These are phyloP conservation scores for Ophiocordyceps sinensis DNA, from an alignment of 2,329 filamentous ascomycete species.

Conservation along the genomic window DNA sequence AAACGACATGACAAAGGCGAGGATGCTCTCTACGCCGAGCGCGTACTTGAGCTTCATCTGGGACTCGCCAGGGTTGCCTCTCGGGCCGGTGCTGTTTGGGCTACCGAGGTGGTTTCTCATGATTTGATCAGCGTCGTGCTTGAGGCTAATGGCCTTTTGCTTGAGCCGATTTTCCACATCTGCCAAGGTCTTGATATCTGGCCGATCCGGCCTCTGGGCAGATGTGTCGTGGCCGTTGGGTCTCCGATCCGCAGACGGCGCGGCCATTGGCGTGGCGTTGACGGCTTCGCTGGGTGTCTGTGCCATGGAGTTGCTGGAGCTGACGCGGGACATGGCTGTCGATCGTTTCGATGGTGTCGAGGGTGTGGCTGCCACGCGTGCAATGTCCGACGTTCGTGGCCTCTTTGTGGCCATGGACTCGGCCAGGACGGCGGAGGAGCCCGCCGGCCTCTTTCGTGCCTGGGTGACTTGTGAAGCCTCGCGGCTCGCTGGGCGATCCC, in stretches of 20 bases:
- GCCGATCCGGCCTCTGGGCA: slow-evolving; percentile 8
- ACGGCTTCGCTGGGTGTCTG: slow-evolving; percentile 34
- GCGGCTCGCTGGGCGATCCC: slow-evolving; percentile 21
- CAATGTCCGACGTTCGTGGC: slow-evolving; percentile 27
- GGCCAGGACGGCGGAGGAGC: slow-evolving; percentile 18
- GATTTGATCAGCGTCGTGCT: slow-evolving; percentile 36
- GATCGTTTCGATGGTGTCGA: slow-evolving; percentile 39
- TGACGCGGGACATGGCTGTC: slow-evolving; percentile 36
- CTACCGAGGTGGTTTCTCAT: slow-evolving; percentile 14
- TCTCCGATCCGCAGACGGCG: slow-evolving; percentile 12
- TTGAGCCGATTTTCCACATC: slow-evolving; percentile 23
- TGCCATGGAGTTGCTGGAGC: slow-evolving; percentile 37
- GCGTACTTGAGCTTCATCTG: slow-evolving; percentile 26
- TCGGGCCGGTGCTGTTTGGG: slow-evolving; percentile 8
- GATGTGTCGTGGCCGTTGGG: slow-evolving; percentile 18
- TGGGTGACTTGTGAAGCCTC: slow-evolving; percentile 19
- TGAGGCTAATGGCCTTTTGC: slow-evolving; percentile 32
- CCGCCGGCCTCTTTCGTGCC: slow-evolving; percentile 35
- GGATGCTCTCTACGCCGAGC: slow-evolving; percentile 32
- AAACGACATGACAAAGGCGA: slow-evolving; percentile 40
- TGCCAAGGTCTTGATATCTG: slow-evolving; percentile 14
- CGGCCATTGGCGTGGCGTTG: slow-evolving; percentile 15
- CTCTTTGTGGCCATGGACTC: slow-evolving; percentile 25
- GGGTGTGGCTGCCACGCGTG: slow-evolving; percentile 20
- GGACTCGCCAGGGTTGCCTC: slow-evolving; percentile 13